Evolutionary conservation across 1,284 basidiomycete species (phyloP), one percentile per base, ranked within the genome.

Genomic region (Wolfiporia cocos): DNA sequence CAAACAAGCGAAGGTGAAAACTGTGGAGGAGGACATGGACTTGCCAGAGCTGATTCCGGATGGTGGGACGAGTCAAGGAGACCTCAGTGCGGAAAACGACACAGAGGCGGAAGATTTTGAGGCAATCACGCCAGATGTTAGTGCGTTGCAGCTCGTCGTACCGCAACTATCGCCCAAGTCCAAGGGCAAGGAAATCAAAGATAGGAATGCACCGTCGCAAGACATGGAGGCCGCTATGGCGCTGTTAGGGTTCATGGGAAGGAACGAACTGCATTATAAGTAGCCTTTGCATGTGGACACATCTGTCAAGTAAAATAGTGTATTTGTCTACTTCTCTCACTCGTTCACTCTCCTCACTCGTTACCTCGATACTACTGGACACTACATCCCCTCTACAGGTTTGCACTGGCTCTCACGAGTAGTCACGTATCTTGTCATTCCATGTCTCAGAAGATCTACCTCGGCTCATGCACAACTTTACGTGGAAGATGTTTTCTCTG

Each of bases 211-310:
- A n/a, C 44, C 23, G 10, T 22, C 20, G 15, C 48, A 46, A 9
- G 70, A 72, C 23, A 62, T 71, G 40, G 70, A 73, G 53, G 69
- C 70, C 0, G 69, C 69, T 14, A 68, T 71, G 51, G 63, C 64
- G 1, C 57, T 72, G 12, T 53, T 71, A 29, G 66, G 58, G 28
- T 71, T 71, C 56, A 68, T 61, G 52, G 48, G 50, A 18, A 18
- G 17, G 32, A 9, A 15, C 32, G n/a, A 9, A 9, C 28, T 29
- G n/a, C 28, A 29, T 29, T 29, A n/a, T n/a, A 29, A 29, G n/a
- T 9, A 29, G n/a, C n/a, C n/a, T 29, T 29, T 29, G 28, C 9
- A 29, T 9, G 28, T 29, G 28, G 28, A 9, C n/a, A n/a, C 9
- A 9, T n/a, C 28, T n/a, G 28, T n/a, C n/a, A n/a, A n/a, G n/a